Evolutionary conservation across 225 moss, liverwort and hornwort species (phyloP).

Genomic region (Takakia lepidozioides): DNA sequence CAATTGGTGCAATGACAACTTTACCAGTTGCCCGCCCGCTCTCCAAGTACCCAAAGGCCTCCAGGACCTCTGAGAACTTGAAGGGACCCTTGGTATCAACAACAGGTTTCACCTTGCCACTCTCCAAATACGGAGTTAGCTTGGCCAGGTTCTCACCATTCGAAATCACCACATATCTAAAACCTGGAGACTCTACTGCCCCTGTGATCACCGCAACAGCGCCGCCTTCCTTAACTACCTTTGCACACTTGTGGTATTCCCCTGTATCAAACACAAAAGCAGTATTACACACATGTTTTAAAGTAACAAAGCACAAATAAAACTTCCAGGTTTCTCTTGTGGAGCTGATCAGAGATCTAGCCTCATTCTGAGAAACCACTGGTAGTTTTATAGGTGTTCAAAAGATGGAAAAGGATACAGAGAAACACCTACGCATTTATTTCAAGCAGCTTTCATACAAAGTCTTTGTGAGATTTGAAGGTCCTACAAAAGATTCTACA

Average conservation of each 20-base stretch:
- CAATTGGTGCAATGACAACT: slow-evolving; percentile 50
- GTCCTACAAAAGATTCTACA: too few species aligned
- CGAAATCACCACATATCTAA: slow-evolving; percentile 46
- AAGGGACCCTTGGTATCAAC: slow-evolving; percentile 62
- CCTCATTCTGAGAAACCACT: background rate
- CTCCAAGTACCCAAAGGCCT: slow-evolving; percentile 75
- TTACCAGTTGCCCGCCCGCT: slow-evolving; percentile 73
- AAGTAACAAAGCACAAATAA: background rate
- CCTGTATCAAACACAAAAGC: slow-evolving; percentile 13
- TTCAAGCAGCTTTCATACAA: too few species aligned
- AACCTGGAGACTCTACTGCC: slow-evolving; percentile 49
- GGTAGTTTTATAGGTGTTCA: too few species aligned
- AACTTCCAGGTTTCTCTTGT: background rate
- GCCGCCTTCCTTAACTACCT: slow-evolving; percentile 66
- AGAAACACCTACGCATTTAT: too few species aligned
- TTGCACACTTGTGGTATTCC: slow-evolving; percentile 42
- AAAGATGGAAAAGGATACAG: too few species aligned
- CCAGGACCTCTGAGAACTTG: slow-evolving; percentile 48
- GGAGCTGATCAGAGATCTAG: background rate
- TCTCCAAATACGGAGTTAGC: slow-evolving; percentile 51
- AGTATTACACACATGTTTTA: background rate
- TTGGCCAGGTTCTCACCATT: slow-evolving; percentile 51
- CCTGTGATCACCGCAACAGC: slow-evolving; percentile 44
- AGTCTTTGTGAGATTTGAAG: too few species aligned
- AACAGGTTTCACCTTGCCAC: slow-evolving; percentile 69